phyloP scores from a whole-genome alignment of 192 early-diverging fungal species.

The Backusella circina region DNA sequence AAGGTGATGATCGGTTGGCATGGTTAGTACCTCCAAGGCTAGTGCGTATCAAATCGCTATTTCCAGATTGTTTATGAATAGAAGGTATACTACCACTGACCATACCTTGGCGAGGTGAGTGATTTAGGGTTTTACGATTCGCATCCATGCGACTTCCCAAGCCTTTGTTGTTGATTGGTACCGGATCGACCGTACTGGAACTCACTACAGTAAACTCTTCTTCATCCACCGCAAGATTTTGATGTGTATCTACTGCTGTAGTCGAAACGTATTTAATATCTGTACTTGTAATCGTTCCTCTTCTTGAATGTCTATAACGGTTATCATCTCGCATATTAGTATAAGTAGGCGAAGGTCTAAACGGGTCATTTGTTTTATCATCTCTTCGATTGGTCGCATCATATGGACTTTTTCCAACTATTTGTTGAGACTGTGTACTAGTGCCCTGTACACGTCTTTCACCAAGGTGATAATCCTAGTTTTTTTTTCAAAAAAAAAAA shows the following conservation, averaged over 20 bases:
- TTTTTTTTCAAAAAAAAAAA: constrained; percentile 1
- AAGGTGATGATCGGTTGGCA: constrained; percentile 24
- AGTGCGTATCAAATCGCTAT: constrained; percentile 29
- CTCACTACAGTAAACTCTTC: constrained; percentile 44
- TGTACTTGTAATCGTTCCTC: constrained; percentile 14
- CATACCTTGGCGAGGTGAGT: constrained; percentile 17
- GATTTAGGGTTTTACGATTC: constrained; percentile 1
- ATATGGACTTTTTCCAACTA: constrained; percentile 17
- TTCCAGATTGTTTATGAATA: constrained; percentile 31
- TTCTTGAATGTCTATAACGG: constrained; percentile 1
- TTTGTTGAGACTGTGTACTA: constrained; percentile 25
- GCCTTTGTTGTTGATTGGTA: constrained; percentile 38
- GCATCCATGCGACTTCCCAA: constrained; percentile 1
- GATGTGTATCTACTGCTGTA: neutral
- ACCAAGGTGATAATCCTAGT: constrained; percentile 19
- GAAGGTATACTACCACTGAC: constrained; percentile 25
- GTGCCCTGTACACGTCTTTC: constrained; percentile 9
- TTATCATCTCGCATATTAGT: constrained; percentile 1
- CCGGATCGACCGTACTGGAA: constrained; percentile 49
- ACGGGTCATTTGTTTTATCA: constrained; percentile 15
- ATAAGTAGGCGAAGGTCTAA: constrained; percentile 25
- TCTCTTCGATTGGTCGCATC: constrained; percentile 16
- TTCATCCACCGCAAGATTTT: constrained; percentile 33
- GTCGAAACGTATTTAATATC: constrained; percentile 4
- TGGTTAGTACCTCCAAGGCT: constrained; percentile 5